A percentile compares a stretch with the other conserved stretches of the same genome.
Conservation (phyloP, 495 filamentous ascomycete genomes). For the Glonium stellatum region DNA sequence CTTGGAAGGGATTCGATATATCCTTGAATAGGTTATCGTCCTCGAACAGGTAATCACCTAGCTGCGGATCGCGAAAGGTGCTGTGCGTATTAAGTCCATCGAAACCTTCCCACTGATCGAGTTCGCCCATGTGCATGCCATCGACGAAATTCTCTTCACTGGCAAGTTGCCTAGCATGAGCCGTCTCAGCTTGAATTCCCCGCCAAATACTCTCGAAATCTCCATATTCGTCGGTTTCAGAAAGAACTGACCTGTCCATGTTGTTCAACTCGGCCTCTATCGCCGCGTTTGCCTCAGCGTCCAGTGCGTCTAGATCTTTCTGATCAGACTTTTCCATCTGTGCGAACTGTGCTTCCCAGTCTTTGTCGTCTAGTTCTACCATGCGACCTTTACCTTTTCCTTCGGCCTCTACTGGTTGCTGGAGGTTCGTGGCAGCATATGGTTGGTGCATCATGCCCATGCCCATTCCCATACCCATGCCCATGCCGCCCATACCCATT, state of each 20-base stretch:
- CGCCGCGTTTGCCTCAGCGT: slow-evolving; percentile 64
- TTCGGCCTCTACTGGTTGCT: slow-evolving; percentile 51
- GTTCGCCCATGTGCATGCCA: slow-evolving; percentile 56
- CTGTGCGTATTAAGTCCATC: slow-evolving; percentile 51
- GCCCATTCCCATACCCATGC: slow-evolving; percentile 31
- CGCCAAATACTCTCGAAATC: slow-evolving; percentile 89
- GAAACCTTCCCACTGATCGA: slow-evolving; percentile 66
- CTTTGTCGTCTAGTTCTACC: slow-evolving; percentile 84
- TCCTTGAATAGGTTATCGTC: slow-evolving; percentile 80
- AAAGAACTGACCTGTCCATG: slow-evolving; percentile 73
- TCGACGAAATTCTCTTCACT: slow-evolving; percentile 55
- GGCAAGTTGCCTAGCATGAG: slow-evolving; percentile 59
- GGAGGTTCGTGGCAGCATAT: slow-evolving; percentile 41
- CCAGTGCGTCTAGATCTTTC: slow-evolving; percentile 46
- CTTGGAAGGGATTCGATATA: slow-evolving; percentile 72
- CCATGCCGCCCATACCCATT: slow-evolving; percentile 38
- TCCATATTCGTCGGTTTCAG: slow-evolving; percentile 50
- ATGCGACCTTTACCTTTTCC: slow-evolving; percentile 86
- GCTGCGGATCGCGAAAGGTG: slow-evolving; percentile 55
- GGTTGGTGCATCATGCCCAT: slow-evolving; percentile 34
- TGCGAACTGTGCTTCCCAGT: slow-evolving; percentile 95
- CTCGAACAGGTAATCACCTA: slow-evolving; percentile 92
- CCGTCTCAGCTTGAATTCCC: slow-evolving; percentile 75
- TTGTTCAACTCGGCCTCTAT: slow-evolving; percentile 86
- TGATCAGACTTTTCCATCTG: slow-evolving; percentile 71